phyloP scores from a whole-genome alignment of 257 asterid genomes.

The Gentiana macrophylla region DNA sequence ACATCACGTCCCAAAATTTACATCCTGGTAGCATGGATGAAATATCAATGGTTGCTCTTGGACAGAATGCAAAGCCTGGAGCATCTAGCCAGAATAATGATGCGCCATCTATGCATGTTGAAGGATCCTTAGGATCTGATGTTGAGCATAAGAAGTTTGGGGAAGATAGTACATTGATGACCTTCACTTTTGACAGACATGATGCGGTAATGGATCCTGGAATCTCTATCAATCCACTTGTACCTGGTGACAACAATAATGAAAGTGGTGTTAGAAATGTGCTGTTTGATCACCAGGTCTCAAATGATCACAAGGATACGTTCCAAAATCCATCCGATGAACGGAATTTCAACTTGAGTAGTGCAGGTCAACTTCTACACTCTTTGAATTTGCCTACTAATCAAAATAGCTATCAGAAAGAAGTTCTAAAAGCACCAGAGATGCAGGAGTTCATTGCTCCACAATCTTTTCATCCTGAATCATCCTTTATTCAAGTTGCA shows the following conservation, averaged over 20 bases:
- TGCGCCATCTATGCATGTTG: constrained; percentile 15
- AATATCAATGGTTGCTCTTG: constrained; percentile 15
- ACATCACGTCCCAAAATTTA: constrained; percentile 14
- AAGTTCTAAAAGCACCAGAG: constrained; percentile 25
- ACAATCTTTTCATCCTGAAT: constrained; percentile 21
- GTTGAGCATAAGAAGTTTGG: constrained; percentile 13
- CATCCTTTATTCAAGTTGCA: constrained; percentile 29
- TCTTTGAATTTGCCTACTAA: constrained; percentile 19
- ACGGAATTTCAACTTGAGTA: constrained; percentile 26
- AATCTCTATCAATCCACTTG: constrained; percentile 21
- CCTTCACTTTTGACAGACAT: constrained; percentile 23
- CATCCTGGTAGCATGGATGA: constrained; percentile 21
- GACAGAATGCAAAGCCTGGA: constrained; percentile 20
- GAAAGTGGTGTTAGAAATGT: constrained; percentile 24
- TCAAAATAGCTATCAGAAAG: constrained; percentile 24
- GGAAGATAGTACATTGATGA: constrained; percentile 18
- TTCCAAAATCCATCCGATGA: constrained; percentile 26
- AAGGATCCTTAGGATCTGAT: constrained; percentile 24
- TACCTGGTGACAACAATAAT: constrained; percentile 35
- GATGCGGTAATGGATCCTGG: constrained; percentile 28
- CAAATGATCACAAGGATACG: constrained; percentile 20
- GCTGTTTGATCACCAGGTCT: constrained; percentile 23
- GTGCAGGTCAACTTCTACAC: constrained; percentile 19
- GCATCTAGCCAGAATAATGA: constrained; percentile 18
- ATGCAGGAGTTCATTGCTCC: constrained; percentile 24